Base-by-base conservation (phyloP, 345 rosid species). In the Citrus reticulata region DNA sequence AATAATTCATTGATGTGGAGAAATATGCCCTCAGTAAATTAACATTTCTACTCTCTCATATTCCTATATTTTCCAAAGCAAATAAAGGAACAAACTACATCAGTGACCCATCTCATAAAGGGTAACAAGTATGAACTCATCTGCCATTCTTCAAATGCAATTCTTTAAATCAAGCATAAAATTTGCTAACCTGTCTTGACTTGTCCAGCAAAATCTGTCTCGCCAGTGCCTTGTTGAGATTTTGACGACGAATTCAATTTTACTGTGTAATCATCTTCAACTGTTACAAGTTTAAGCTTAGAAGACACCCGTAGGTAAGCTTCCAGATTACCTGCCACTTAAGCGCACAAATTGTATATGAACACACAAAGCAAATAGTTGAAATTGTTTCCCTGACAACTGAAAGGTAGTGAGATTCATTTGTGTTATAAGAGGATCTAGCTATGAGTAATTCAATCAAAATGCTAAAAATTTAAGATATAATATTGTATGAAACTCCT, bases 211-310 rank as follows among this genome's bases (percentile, higher is more conserved):
- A 69, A 60, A 79, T 93, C 97, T 35, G 70, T 82, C 81, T 91
- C 97, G 54, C 76, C 74, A 42, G 68, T 78, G 66, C 75, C 78
- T 77, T 85, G 89, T 73, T 55, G 88, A 82, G 93, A 76, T 79
- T 80, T 83, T 66, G 87, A 81, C 73, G 83, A 72, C 58, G 73
- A 76, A 78, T 80, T 84, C 77, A 35, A 49, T 49, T 80, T 85
- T 55, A 79, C 37, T 5, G 88, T 59, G 79, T 84, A 91, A 46
- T 87, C 93, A 82, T 95, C 95, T 77, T 93, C 97, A 49, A 91
- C 61, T 40, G 70, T 78, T 83, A 87, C 92, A 83, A 94, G 84
- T 90, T 89, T 94, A 82, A 94, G 99, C 89, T 94, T 96, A 60
- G 92, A 84, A 72, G 91, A 91, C 74, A 95, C 85, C 61, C 85